These are phyloP conservation scores for Oldenlandia corymbosa DNA, from an alignment of 257 asterid genomes.

Conservation along the genomic window DNA sequence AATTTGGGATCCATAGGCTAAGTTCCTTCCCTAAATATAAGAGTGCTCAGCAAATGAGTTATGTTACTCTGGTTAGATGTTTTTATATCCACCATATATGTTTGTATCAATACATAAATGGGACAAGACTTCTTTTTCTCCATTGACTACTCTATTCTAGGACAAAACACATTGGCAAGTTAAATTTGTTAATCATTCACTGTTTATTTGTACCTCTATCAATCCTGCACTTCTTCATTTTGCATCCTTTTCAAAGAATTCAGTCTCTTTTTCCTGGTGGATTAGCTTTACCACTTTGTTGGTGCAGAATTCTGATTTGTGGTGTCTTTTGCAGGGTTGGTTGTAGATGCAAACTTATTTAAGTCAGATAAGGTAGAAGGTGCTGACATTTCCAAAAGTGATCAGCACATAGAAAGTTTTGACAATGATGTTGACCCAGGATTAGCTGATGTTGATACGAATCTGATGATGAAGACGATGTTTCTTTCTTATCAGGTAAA, in stretches of 20 bases:
- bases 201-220: no score
- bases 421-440: conserved; percentile 33
- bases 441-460: conserved; percentile 97
- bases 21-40: no score
- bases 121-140: no score
- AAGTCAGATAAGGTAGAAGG: conserved; percentile 54
- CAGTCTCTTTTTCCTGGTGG: conserved; percentile 4
- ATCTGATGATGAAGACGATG: conserved; percentile 93
- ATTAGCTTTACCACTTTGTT: neutral
- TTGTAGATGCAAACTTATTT: conserved; percentile 78
- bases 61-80: no score
- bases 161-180: no score
- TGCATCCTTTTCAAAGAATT: no score
- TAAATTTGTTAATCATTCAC: neutral
- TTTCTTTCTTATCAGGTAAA: conserved; percentile 87
- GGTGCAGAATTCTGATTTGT: conserved; percentile 19
- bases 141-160: no score
- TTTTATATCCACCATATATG: no score
- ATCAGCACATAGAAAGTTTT: conserved; percentile 29
- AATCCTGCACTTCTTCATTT: no score
- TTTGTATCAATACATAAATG: no score
- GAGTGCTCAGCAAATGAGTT: no score
- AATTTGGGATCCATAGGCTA: no score
- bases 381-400: conserved; percentile 34
- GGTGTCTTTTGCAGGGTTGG: conserved; percentile 66